A percentile compares a stretch with the other conserved stretches of the same genome.
phyloP scores from a whole-genome alignment of 345 rosid genomes.

The Hibiscus trionum region DNA sequence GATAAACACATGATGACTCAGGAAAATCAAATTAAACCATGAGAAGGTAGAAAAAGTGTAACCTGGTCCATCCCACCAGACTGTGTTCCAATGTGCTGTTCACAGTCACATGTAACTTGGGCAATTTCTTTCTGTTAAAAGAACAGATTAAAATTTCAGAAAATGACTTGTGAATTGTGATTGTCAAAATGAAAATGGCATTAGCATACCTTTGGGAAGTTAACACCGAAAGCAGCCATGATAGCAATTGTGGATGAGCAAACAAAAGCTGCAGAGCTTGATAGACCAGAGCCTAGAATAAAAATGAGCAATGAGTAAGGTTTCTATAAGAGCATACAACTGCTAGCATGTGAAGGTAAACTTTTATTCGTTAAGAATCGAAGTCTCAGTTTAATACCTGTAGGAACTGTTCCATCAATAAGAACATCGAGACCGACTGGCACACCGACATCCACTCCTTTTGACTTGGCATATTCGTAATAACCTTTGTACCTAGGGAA shows the following conservation, averaged over 20 bases:
- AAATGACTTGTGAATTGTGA: not conserved
- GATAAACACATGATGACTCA: not conserved
- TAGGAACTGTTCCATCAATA: constrained; percentile 89
- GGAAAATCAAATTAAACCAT: not conserved
- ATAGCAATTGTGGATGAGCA: constrained; percentile 89
- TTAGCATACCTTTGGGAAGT: constrained; percentile 61
- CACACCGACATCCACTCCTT: constrained; percentile 57
- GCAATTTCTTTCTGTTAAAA: constrained; percentile 84
- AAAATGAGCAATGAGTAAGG: not conserved
- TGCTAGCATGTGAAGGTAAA: not conserved
- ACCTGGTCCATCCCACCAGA: constrained; percentile 99
- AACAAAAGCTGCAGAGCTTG: constrained; percentile 96
- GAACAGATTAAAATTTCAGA: constrained; percentile 1
- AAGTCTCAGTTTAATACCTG: constrained; percentile 37
- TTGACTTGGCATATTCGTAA: constrained; percentile 62
- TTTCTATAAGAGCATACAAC: not conserved
- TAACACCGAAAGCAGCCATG: constrained; percentile 69
- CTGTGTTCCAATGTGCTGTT: constrained; percentile 91
- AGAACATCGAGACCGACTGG: constrained; percentile 83
- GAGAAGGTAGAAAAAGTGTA: not conserved
- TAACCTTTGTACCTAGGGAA: constrained; percentile 75
- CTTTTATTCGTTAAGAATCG: not conserved
- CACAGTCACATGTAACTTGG: constrained; percentile 91
- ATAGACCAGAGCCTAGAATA: constrained; percentile 75
- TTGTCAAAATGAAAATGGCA: not conserved